Evolutionary conservation across 768 basidiomycete species (phyloP), one percentile per base, ranked within the genome.

Genomic region (Russula ochroleuca): DNA sequence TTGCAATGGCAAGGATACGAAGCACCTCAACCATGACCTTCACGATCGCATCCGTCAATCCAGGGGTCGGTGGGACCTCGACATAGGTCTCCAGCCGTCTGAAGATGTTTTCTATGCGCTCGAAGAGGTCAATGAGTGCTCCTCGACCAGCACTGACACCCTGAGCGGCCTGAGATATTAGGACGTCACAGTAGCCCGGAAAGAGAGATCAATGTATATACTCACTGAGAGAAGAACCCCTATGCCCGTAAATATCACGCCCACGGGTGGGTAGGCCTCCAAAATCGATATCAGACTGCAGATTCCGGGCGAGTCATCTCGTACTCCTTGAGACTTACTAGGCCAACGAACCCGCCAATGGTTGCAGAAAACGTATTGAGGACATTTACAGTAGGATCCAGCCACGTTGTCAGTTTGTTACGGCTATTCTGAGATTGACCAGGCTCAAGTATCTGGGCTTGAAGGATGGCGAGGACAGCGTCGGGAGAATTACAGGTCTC

Each of bases 1-100:
- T 56, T 17, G 17, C 38, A 3, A 41, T 25, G 25, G 25, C 55
- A n/a, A 43, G 10, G 19, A 56, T 56, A 5, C 8, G n/a, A 28
- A 28, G 55, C n/a, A 56, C 25, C 19, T 41, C 38, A n/a, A 25
- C 23, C 40, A 56, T 56, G 17, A 56, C 25, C 25, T 56, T 56
- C 17, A 40, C 25, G 2, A 56, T 23, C 9, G 11, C 38, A 1
- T 43, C 40, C 6, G 40, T n/a, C 40, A 56, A 28, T 5, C 25
- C 25, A 6, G 15, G 2, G 5, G 55, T 56, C n/a, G 23, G 55
- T 31, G 55, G 40, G 11, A 41, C 40, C 10, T 17, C 40, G 17
- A 41, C 28, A 41, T 56, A 56, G 15, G 17, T n/a, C 25, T 43
- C 23, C 9, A 56, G 55, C 1, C 55, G 25, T 56, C 23, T 25